A percentile compares a stretch with the other conserved stretches of the same genome.
Evolutionary conservation across 768 basidiomycete species (phyloP).

Genomic region (Asterophora parasitica): DNA sequence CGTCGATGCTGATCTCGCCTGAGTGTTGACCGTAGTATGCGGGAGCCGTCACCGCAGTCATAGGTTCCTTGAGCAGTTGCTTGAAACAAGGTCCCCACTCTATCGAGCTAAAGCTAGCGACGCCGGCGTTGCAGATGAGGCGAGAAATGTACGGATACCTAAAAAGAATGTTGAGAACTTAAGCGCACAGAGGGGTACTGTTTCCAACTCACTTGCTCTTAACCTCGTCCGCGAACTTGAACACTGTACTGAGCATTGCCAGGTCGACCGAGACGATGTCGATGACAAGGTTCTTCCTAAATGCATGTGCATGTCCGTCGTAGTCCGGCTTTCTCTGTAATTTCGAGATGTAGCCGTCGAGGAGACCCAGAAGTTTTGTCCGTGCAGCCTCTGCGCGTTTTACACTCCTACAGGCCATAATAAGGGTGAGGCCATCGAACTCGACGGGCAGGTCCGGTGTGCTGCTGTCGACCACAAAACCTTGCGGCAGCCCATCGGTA

Average conservation of each 20-base stretch:
- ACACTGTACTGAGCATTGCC: conserved; percentile 51
- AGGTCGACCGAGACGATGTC: conserved; percentile 65
- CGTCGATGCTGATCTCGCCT: conserved; percentile 61
- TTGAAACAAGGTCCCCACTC: conserved; percentile 41
- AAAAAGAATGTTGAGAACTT: neutral
- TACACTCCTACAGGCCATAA: conserved; percentile 74
- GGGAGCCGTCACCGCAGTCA: conserved; percentile 50
- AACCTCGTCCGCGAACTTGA: conserved; percentile 56
- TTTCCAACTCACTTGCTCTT: conserved; percentile 41
- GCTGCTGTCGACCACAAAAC: conserved; percentile 21
- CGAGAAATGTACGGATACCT: conserved; percentile 83
- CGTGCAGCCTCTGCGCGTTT: conserved; percentile 61
- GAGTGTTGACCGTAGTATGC: conserved; percentile 49
- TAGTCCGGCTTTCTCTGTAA: conserved; percentile 32
- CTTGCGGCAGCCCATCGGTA: conserved; percentile 47
- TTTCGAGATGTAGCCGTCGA: conserved; percentile 50
- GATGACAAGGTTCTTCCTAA: conserved; percentile 56
- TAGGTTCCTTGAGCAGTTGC: conserved; percentile 43
- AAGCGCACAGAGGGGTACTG: neutral
- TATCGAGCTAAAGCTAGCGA: conserved; percentile 52
- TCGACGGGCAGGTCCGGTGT: neutral
- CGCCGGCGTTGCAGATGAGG: conserved; percentile 76
- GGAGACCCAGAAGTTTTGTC: conserved; percentile 41
- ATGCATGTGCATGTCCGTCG: conserved; percentile 50
- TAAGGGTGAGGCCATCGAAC: conserved; percentile 60